Base-by-base conservation (phyloP, 2,329 filamentous ascomycete genomes). In the Cercospora sp. region DNA sequence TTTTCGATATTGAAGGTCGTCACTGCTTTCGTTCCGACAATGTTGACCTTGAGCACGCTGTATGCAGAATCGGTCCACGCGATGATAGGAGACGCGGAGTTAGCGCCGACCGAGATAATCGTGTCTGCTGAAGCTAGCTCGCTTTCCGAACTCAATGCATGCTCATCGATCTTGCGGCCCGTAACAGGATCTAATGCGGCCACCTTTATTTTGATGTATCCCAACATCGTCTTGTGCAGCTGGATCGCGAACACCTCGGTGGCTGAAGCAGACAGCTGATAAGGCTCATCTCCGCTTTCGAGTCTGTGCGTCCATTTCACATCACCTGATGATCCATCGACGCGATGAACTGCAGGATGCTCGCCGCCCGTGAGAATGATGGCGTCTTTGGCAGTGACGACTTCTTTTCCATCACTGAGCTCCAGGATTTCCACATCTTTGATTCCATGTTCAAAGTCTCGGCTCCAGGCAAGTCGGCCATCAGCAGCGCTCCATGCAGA, bases 401-500 rank as follows among this genome's bases (percentile, higher is more conserved):
- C 75, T 60, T 78, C 73, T 53, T 70, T 70, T 8, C 69, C 73
- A 77, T 89, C 90, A 26, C 87, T 88, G 76, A 91, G 82, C 80
- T 91, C 90, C 78, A 94, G 83, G 40, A 94, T 88, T 82, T 95
- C 93, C 65, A 97, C 79, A 78, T 92, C 91, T 76, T 85, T 86
- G 18, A 90, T 84, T 18, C 75, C 67, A 55, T 79, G 90, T 6
- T 79, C 77, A 66, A 92, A 88, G 59, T 84, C 82, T 51, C 85
- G 84, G 67, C 88, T 87, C 93, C 95, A 99, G 42, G 88, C 84
- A 71, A 91, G 87, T 75, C 91, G 89, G 30, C 95, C 95, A 74
- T 90, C 91, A 60, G 90, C 84, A 40, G 93, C 92, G 80, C 92
- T 90, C 94, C 94, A 98, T 13, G 91, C 87, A 64, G 90, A 87